These are phyloP conservation scores for Venturiaceae sp. DNA, from an alignment of 2,329 filamentous ascomycete species.

Conservation along the genomic window DNA sequence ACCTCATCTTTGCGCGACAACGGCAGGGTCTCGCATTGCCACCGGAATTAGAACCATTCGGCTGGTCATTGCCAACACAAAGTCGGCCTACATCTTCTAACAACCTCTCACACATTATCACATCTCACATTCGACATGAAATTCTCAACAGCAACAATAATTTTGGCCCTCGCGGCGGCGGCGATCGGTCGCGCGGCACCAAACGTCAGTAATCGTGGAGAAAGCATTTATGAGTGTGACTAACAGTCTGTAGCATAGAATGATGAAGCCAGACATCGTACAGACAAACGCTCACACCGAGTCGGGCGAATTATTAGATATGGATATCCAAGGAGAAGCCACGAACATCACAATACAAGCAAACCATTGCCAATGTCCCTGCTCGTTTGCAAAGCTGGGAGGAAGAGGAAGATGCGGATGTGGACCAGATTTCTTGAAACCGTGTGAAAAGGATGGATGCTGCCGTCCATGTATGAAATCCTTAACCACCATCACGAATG, in stretches of 20 bases:
- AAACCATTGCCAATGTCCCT: not conserved
- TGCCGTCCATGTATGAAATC: no score
- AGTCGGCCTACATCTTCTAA: not conserved
- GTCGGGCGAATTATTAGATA: not conserved
- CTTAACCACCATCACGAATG: no score
- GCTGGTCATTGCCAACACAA: not conserved
- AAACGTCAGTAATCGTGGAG: not conserved
- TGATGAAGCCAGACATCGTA: not conserved
- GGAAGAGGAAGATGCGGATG: not conserved
- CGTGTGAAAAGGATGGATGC: not conserved
- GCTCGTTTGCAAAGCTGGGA: not conserved
- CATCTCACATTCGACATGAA: not conserved
- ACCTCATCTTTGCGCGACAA: not conserved
- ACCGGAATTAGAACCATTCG: not conserved
- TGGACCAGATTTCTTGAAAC: not conserved
- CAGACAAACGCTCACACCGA: not conserved
- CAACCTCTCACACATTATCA: not conserved
- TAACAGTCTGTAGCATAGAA: not conserved
- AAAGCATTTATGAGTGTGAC: not conserved
- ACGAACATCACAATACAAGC: not conserved
- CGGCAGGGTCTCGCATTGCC: not conserved
- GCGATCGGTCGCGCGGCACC: not conserved
- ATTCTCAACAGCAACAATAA: not conserved
- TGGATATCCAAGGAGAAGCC: not conserved
- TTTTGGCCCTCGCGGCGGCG: not conserved